phyloP scores from a whole-genome alignment of 192 early-diverging fungal genomes.

The Coemansia reversa region DNA sequence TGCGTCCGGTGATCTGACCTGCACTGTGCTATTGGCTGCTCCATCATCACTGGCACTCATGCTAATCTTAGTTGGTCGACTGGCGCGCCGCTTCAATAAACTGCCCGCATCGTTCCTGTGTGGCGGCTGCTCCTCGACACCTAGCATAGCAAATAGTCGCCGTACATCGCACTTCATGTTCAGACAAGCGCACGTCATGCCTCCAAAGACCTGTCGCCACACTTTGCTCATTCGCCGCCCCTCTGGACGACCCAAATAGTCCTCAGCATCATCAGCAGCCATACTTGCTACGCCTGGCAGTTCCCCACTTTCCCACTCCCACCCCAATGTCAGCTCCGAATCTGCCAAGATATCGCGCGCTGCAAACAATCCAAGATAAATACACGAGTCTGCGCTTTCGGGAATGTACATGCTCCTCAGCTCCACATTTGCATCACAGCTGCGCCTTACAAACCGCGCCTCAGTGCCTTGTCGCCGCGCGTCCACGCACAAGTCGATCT shows the following conservation, averaged over 20 bases:
- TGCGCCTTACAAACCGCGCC: conserved; percentile 64
- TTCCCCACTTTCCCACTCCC: conserved; percentile 66
- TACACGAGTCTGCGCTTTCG: conserved; percentile 44
- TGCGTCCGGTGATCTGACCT: conserved; percentile 21
- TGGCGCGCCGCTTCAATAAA: conserved; percentile 27
- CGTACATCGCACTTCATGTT: conserved; percentile 37
- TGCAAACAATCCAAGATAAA: conserved; percentile 70
- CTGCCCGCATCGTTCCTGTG: conserved; percentile 10
- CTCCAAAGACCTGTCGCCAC: conserved; percentile 54
- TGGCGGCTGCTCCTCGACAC: conserved; percentile 32
- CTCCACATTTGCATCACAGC: conserved; percentile 66
- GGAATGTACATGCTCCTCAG: conserved; percentile 61
- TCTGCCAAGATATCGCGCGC: conserved; percentile 57
- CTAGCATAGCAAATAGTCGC: conserved; percentile 44
- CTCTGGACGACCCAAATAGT: conserved; percentile 47
- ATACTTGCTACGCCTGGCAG: conserved; percentile 43
- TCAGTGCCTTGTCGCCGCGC: conserved; percentile 69
- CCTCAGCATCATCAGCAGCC: conserved; percentile 32
- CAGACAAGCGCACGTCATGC: conserved; percentile 39
- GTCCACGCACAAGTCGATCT: conserved; percentile 68
- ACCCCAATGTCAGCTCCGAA: conserved; percentile 69
- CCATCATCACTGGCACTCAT: not conserved
- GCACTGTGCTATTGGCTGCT: not conserved
- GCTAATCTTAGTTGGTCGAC: conserved; percentile 18
- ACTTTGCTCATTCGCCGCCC: conserved; percentile 54